Conservation (phyloP, 1,284 basidiomycete genomes). For the Cryptococcus maquisensis region DNA sequence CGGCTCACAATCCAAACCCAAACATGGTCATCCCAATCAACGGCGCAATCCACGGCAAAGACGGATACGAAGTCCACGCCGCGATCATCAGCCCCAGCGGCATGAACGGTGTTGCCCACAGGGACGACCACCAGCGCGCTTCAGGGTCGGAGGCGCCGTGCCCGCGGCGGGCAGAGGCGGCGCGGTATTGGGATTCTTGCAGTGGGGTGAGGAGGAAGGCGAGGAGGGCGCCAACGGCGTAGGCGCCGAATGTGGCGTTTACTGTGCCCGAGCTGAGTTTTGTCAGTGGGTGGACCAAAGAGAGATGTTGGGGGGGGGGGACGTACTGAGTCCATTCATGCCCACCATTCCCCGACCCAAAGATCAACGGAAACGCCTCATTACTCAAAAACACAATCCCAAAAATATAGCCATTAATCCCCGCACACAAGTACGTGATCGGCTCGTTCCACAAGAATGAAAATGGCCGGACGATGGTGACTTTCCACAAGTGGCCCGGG, state of each 20-base stretch:
- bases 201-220: conserved; percentile 26
- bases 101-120: conserved; percentile 30
- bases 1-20: conserved; percentile 33
- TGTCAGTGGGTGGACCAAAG: neutral
- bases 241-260: conserved; percentile 31
- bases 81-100: conserved; percentile 37
- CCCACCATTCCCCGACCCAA: conserved; percentile 29
- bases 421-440: conserved; percentile 33
- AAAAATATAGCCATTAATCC: conserved; percentile 33
- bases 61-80: conserved; percentile 33
- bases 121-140: conserved; percentile 30
- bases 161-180: conserved; percentile 2
- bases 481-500: conserved; percentile 21
- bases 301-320: too few relatives aligned
- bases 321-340: conserved; percentile 33
- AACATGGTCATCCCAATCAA: conserved; percentile 33
- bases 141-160: conserved; percentile 25
- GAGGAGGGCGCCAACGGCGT: conserved; percentile 29
- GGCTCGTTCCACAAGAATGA: conserved; percentile 32
- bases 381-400: conserved; percentile 40
- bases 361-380: conserved; percentile 35
- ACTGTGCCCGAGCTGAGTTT: conserved; percentile 23
- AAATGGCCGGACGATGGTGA: conserved; percentile 28
- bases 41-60: conserved; percentile 31
- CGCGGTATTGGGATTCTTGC: conserved; percentile 27